These are phyloP conservation scores for Ophiostoma himal-ulmi DNA, from an alignment of 2,329 filamentous ascomycete species.

Conservation along the genomic window DNA sequence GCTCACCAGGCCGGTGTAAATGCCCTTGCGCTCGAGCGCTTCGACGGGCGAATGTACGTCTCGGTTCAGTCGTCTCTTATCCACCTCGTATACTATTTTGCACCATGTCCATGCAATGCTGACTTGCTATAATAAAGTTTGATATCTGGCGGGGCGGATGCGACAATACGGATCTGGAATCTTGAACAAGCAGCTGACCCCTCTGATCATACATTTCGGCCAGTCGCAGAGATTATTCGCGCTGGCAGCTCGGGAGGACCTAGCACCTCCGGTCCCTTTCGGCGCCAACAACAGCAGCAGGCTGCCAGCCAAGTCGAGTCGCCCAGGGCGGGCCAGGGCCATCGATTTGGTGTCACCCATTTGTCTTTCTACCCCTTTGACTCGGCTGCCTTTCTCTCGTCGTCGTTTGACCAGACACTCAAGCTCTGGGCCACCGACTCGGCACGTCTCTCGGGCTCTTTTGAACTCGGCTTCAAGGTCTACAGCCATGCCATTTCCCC, in stretches of 20 bases:
- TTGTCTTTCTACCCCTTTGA: slow-evolving; percentile 76
- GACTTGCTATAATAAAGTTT: slow-evolving; percentile 45
- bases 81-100: no score
- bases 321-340: slow-evolving; percentile 32
- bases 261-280: background rate
- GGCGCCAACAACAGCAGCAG: background rate
- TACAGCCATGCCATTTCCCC: slow-evolving; percentile 75
- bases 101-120: background rate
- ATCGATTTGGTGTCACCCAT: slow-evolving; percentile 69
- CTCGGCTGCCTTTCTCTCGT: slow-evolving; percentile 66
- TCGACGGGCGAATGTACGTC: slow-evolving; percentile 65
- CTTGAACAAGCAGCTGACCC: slow-evolving; percentile 54
- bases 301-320: background rate
- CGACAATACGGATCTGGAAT: slow-evolving; percentile 81
- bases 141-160: slow-evolving; percentile 79
- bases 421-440: slow-evolving; percentile 67
- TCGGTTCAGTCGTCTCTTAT: no score
- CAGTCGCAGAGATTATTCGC: slow-evolving; percentile 39
- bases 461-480: slow-evolving; percentile 61
- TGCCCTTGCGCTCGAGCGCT: slow-evolving; percentile 70
- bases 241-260: slow-evolving; percentile 10
- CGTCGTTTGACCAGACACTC: slow-evolving; percentile 70
- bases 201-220: slow-evolving; percentile 46
- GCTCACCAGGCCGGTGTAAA: slow-evolving; percentile 77
- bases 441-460: slow-evolving; percentile 57